Conservation (phyloP, 2,329 filamentous ascomycete genomes). For the Fusarium oligoseptatum region DNA sequence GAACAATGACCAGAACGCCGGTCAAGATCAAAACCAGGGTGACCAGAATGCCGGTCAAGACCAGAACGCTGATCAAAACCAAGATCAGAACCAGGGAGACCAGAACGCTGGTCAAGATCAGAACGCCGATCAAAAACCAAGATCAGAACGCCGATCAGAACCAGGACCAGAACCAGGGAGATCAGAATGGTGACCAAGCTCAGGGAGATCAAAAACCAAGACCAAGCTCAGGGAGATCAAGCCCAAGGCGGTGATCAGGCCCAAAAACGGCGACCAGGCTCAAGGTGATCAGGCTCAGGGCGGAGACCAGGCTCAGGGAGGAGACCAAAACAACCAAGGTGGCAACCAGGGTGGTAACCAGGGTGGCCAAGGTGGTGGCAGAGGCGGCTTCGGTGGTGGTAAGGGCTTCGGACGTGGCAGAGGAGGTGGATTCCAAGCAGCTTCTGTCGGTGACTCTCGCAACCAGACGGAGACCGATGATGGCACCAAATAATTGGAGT, state of each 20-base stretch:
- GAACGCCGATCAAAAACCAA: slow-evolving; percentile 10
- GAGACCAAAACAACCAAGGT: not conserved
- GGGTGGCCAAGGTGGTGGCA: slow-evolving; percentile 4
- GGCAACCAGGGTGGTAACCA: slow-evolving; percentile 11
- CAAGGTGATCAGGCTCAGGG: slow-evolving; percentile 1
- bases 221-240: slow-evolving; percentile 13
- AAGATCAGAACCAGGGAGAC: not conserved
- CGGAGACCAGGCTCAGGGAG: not conserved
- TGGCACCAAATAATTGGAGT: slow-evolving; percentile 34
- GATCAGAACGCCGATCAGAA: not conserved
- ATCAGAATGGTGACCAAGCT: slow-evolving; percentile 14
- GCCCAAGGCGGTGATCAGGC: slow-evolving; percentile 8
- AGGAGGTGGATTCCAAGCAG: slow-evolving; percentile 30
- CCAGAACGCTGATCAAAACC: not conserved
- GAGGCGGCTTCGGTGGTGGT: slow-evolving; percentile 1
- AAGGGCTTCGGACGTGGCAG: slow-evolving; percentile 6
- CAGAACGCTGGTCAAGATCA: not conserved
- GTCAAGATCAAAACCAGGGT: not conserved
- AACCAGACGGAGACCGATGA: slow-evolving; percentile 28
- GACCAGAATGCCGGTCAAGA: not conserved
- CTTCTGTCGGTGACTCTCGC: slow-evolving; percentile 28
- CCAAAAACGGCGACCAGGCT: not conserved
- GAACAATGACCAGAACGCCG: not conserved
- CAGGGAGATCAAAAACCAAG: not conserved
- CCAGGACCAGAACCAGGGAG: not conserved